These are phyloP conservation scores for Ascochyta fabae DNA, from an alignment of 2,329 filamentous ascomycete genomes.

Conservation along the genomic window DNA sequence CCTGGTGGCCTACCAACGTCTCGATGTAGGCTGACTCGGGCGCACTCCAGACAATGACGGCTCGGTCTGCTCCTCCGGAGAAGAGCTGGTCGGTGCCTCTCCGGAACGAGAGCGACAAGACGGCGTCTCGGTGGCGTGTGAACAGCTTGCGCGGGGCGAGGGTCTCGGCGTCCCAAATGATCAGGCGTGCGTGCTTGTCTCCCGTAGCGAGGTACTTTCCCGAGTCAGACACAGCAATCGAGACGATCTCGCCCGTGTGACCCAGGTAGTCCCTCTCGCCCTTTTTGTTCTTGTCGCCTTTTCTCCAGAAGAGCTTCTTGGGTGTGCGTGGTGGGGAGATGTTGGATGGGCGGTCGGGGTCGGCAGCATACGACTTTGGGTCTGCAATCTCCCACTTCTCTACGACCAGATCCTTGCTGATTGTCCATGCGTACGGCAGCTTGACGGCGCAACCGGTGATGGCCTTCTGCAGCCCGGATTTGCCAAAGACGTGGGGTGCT, in stretches of 20 bases:
- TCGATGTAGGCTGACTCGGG: conserved; percentile 94
- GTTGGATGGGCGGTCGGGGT: conserved; percentile 39
- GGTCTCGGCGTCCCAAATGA: conserved; percentile 84
- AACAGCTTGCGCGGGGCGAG: conserved; percentile 83
- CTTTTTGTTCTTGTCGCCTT: conserved; percentile 65
- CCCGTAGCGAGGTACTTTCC: conserved; percentile 92
- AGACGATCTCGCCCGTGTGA: conserved; percentile 80
- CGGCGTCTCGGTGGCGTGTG: conserved; percentile 86
- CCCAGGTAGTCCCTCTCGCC: conserved; percentile 69
- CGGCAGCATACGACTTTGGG: conserved; percentile 37
- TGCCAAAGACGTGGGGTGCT: conserved; percentile 74
- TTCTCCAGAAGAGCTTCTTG: conserved; percentile 67
- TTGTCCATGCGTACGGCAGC: conserved; percentile 83
- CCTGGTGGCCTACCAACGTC: conserved; percentile 95
- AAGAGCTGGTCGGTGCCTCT: conserved; percentile 89
- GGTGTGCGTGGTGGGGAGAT: conserved; percentile 66
- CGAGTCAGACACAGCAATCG: conserved; percentile 84
- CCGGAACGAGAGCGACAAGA: conserved; percentile 85
- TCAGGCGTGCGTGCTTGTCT: conserved; percentile 80
- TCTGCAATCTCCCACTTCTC: conserved; percentile 89
- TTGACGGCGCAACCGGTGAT: conserved; percentile 82
- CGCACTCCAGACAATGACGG: conserved; percentile 93
- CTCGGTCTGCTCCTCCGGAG: conserved; percentile 87
- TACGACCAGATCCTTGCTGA: conserved; percentile 81
- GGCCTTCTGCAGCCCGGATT: conserved; percentile 76